Evolutionary conservation across 352 stramenopile species (phyloP).

Genomic region (Phytophthora europaea): DNA sequence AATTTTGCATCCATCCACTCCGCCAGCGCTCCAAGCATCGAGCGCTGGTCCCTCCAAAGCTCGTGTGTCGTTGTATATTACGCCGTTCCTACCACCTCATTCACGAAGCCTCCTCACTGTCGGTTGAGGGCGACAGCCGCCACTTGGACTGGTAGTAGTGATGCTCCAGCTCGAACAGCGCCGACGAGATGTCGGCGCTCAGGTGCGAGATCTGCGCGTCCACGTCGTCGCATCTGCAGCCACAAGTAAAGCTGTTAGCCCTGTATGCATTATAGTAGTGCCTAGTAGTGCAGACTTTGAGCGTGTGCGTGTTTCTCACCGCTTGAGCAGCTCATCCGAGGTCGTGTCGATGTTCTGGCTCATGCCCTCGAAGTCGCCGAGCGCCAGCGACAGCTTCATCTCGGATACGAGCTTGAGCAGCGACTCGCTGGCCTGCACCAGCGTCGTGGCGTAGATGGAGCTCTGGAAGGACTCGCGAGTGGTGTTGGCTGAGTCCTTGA

Average conservation of each 20-base stretch:
- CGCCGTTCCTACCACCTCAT: conserved; percentile 4
- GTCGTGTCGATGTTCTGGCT: conserved; percentile 86
- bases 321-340: conserved; percentile 74
- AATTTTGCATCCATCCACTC: conserved; percentile 23
- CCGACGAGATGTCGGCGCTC: conserved; percentile 81
- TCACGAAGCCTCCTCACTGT: conserved; percentile 25
- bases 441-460: conserved; percentile 84
- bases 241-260: conserved; percentile 4
- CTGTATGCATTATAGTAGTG: neutral
- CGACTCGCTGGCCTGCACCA: conserved; percentile 85
- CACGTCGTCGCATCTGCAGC: conserved; percentile 77
- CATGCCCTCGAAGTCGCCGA: conserved; percentile 89
- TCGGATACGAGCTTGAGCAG: conserved; percentile 85
- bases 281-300: neutral
- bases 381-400: conserved; percentile 83
- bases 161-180: conserved; percentile 85
- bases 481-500: conserved; percentile 87
- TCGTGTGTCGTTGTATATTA: conserved; percentile 27
- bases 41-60: neutral
- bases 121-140: conserved; percentile 46
- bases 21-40: neutral
- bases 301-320: conserved; percentile 32
- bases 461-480: conserved; percentile 83
- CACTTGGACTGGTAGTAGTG: conserved; percentile 90
- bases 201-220: conserved; percentile 83